These are phyloP conservation scores for Diaporthe amygdali DNA, from an alignment of 2,329 filamentous ascomycete genomes.

Conservation along the genomic window DNA sequence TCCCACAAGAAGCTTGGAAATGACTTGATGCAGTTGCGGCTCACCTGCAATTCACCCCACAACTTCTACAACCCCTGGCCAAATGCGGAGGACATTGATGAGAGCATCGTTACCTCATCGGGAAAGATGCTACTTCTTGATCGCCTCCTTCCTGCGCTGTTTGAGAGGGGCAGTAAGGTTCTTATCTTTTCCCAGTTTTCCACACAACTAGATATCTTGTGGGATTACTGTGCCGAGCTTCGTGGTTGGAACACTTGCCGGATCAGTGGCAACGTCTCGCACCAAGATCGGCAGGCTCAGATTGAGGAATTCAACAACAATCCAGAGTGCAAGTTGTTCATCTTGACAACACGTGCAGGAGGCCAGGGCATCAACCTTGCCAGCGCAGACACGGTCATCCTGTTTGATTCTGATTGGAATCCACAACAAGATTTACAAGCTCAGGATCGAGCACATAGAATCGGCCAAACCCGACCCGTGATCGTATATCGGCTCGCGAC, in stretches of 20 bases:
- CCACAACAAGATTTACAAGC: conserved; percentile 97
- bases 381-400: conserved; percentile 87
- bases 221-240: conserved; percentile 82
- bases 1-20: conserved; percentile 91
- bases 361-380: conserved; percentile 96
- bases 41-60: conserved; percentile 92
- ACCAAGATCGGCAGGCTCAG: conserved; percentile 71
- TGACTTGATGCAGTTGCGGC: conserved; percentile 85
- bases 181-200: conserved; percentile 98
- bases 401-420: conserved; percentile 92
- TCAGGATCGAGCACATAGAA: conserved; percentile 92
- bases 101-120: conserved; percentile 82
- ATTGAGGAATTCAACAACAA: conserved; percentile 77
- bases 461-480: conserved; percentile 90
- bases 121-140: conserved; percentile 97
- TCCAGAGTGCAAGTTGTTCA: conserved; percentile 73
- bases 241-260: conserved; percentile 83
- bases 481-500: conserved; percentile 94
- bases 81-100: conserved; percentile 69
- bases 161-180: conserved; percentile 81
- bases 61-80: conserved; percentile 94
- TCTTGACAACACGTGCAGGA: conserved; percentile 88
- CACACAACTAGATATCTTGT: conserved; percentile 87
- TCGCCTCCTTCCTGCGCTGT: conserved; percentile 77
- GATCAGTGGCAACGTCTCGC: conserved; percentile 87